Evolutionary conservation across 768 basidiomycete genomes (phyloP), one percentile per base, ranked within the genome.

Genomic region (Suillus paluster): DNA sequence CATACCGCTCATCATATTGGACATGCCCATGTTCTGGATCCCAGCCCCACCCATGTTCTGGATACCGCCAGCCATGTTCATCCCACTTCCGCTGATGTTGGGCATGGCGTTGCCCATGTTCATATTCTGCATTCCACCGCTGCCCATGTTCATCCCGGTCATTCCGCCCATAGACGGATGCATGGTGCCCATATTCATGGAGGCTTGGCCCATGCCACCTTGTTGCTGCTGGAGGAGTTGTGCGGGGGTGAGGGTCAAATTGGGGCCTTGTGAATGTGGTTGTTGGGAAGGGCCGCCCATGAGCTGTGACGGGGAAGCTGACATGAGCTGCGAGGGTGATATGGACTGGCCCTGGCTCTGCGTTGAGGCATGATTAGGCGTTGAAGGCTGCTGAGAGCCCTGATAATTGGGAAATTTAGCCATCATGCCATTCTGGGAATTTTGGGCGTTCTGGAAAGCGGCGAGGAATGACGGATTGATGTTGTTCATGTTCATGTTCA

Each of bases 191-290:
- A 57, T 64, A 46, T 45, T 57, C 63, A 58, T 61, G 6, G 67
- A 55, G 4, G 61, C 39, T n/a, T 60, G 44, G 52, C 39, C 30
- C 42, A 64, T 68, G 39, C 54, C 63, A 9, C 64, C 60, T 57
- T 75, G 72, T 46, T 79, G 78, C 42, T 79, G 78, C 11, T 71
- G 73, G 9, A 78, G 66, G 12, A 78, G 67, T 55, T 78, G 77
- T 0, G 77, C 75, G 11, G 77, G 78, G 0, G 76, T 78, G 63
- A 79, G 69, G 0, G 68, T 73, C 60, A 72, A 70, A 25, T 46
- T 55, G 21, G 23, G 66, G 53, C 45, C 49, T 42, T 66, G 67
- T 15, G 61, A 45, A 5, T 59, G 64, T 33, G 55, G 33, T 61
- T 66, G 68, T 50, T 67, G 61, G 0, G 49, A 21, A 12, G 57